These are phyloP conservation scores for Pseudogymnoascus sp. DNA, from an alignment of 2,329 filamentous ascomycete genomes.

Conservation along the genomic window DNA sequence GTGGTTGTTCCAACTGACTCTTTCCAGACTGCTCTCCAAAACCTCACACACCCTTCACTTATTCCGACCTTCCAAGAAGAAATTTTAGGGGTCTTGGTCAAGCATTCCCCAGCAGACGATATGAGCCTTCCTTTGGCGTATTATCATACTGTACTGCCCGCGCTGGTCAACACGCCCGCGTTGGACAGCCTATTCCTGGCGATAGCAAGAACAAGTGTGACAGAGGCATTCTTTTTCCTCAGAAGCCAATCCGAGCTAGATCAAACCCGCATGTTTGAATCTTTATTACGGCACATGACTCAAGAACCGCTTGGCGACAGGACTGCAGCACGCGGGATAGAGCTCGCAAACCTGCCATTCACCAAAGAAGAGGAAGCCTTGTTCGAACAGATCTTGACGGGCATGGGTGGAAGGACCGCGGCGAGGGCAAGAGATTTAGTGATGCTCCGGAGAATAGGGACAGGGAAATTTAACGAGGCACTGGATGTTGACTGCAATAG, in stretches of 20 bases:
- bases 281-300: constrained; percentile 52
- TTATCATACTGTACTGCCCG: constrained; percentile 66
- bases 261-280: constrained; percentile 57
- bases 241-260: constrained; percentile 53
- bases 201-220: constrained; percentile 56
- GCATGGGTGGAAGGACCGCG: constrained; percentile 54
- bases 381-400: constrained; percentile 60
- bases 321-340: constrained; percentile 49
- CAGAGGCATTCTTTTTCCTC: constrained; percentile 66
- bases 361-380: constrained; percentile 60
- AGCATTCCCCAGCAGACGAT: constrained; percentile 49
- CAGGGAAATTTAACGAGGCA: constrained; percentile 47
- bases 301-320: constrained; percentile 30
- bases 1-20: constrained; percentile 20
- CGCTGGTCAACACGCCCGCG: constrained; percentile 54
- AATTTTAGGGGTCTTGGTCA: constrained; percentile 61
- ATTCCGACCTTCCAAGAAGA: constrained; percentile 77
- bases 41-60: constrained; percentile 70
- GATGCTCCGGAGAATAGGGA: constrained; percentile 63
- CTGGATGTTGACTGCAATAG: constrained; percentile 34
- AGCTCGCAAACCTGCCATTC: constrained; percentile 68
- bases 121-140: constrained; percentile 64
- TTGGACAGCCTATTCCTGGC: constrained; percentile 61
- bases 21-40: constrained; percentile 55
- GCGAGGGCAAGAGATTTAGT: constrained; percentile 64